Percentiles rank a stretch among this genome's conserved stretches.
Conservation (phyloP, 371 early-diverging fungal genomes). For the Mucor lusitanicus region DNA sequence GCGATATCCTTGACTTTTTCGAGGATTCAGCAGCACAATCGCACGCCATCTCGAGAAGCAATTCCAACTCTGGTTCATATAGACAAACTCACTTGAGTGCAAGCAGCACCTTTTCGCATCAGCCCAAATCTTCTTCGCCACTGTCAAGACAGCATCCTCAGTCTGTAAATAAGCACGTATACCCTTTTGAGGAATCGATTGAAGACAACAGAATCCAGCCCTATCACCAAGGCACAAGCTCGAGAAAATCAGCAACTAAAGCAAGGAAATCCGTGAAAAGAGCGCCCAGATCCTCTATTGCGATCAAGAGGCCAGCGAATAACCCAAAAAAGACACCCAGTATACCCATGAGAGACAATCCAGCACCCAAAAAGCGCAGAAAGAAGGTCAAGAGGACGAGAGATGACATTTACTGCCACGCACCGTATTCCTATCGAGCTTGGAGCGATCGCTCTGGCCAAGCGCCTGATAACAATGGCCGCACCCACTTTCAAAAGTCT, state of each 20-base stretch:
- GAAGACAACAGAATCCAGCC: constrained; percentile 11
- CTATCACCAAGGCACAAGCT: background rate
- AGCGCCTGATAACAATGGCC: background rate
- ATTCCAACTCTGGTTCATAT: too few species aligned
- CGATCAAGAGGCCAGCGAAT: background rate
- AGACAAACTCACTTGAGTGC: background rate
- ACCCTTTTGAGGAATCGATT: background rate
- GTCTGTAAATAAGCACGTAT: background rate
- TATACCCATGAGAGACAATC: background rate
- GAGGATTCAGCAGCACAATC: background rate
- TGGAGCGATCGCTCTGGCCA: background rate
- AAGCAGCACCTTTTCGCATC: background rate
- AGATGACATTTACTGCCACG: constrained; percentile 17
- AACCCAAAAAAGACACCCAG: too few species aligned
- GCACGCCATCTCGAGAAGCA: too few species aligned
- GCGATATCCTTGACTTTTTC: background rate
- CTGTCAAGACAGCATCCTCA: background rate
- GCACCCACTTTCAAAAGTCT: background rate
- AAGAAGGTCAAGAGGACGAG: constrained; percentile 1
- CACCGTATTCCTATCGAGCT: background rate
- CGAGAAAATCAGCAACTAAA: background rate
- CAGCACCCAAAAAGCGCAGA: background rate
- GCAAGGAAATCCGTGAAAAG: background rate
- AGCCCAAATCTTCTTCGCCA: background rate
- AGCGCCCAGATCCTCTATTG: constrained; percentile 1